Evolutionary conservation across 805 yeast genomes (phyloP).

Genomic region (Barnettozyma pratensis): DNA sequence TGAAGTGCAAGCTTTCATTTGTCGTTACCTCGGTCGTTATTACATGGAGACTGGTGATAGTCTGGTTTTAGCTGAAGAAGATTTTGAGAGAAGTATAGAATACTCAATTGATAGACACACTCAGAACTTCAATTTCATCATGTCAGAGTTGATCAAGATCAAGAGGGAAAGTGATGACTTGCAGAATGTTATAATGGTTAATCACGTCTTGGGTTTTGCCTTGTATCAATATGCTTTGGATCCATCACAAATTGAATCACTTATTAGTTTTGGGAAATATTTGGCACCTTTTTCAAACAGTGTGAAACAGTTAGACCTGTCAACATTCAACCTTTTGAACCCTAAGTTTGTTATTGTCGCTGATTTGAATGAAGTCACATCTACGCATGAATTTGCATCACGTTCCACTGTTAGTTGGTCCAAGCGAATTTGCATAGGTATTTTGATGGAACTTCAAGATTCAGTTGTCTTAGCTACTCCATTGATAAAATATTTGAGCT

Average conservation of each 20-base stretch:
- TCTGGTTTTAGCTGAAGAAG: slow-evolving; percentile 1
- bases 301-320: slow-evolving; percentile 13
- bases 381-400: not conserved
- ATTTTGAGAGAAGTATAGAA: slow-evolving; percentile 8
- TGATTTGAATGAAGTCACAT: not conserved
- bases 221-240: slow-evolving; percentile 24
- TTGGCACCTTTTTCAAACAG: slow-evolving; percentile 4
- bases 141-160: slow-evolving; percentile 23
- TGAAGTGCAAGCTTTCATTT: slow-evolving; percentile 12
- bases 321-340: slow-evolving; percentile 12
- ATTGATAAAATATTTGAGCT: slow-evolving; percentile 7
- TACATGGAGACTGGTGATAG: slow-evolving; percentile 19
- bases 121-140: slow-evolving; percentile 24
- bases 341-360: not conserved
- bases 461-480: slow-evolving; percentile 1
- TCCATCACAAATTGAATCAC: slow-evolving; percentile 7
- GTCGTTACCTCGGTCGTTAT: slow-evolving; percentile 19
- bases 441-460: slow-evolving; percentile 5
- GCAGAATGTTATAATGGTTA: slow-evolving; percentile 28
- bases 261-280: slow-evolving; percentile 14
- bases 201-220: slow-evolving; percentile 37
- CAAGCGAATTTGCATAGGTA: slow-evolving; percentile 5
- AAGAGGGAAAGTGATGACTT: slow-evolving; percentile 12
- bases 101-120: slow-evolving; percentile 18
- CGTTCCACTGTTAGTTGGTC: slow-evolving; percentile 12